Base-by-base conservation (phyloP, 2,329 filamentous ascomycete genomes). In the Cryoendolithus antarcticus region DNA sequence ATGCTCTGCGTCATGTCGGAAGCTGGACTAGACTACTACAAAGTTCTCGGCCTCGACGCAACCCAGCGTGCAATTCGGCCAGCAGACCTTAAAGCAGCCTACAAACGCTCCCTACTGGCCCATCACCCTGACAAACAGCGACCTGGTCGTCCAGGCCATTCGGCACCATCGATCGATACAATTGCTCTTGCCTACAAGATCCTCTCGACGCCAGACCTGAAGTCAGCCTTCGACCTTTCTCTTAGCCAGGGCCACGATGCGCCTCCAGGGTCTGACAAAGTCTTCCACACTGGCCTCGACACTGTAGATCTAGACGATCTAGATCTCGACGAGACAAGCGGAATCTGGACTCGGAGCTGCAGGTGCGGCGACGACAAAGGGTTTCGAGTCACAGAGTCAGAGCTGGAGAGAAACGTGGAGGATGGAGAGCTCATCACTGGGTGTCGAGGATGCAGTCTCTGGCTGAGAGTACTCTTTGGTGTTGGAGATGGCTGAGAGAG, bases 401-500 rank as follows among this genome's bases (percentile, higher is more conserved):
- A 78, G 50, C 51, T 80, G 24, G 67, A 68, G 42, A 54, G 55
- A 43, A 70, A 72, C 48, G 62, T 59, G 29, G 61, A 63, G 36
- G 63, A 66, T 45, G 71, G 67, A 15, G 75, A 79, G 58, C 62
- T 79, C 43, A 59, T 75, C 34, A 65, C 75, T 11, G 74, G 73
- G 2, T 80, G 75, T 61, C 62, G 64, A 41, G 75, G 75, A 29
- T 80, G 75, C 57, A 79, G 75, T 64, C 62, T 80, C 42, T 78
- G 72, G 69, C 62, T 78, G 44, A 71, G 71, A 54, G 67, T 80
- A 33, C 58, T 71, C 46, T 80, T 78, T 62, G 71, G 66, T 13
- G 65, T 72, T 34, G 66, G 67, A 41, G 66, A 62, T 51, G 52
- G 47, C 52, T 36, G 24, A 21, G 6, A 21, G 19, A n/a, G n/a